Evolutionary conservation across 805 yeast species (phyloP).

Genomic region (Saturnispora hagleri): DNA sequence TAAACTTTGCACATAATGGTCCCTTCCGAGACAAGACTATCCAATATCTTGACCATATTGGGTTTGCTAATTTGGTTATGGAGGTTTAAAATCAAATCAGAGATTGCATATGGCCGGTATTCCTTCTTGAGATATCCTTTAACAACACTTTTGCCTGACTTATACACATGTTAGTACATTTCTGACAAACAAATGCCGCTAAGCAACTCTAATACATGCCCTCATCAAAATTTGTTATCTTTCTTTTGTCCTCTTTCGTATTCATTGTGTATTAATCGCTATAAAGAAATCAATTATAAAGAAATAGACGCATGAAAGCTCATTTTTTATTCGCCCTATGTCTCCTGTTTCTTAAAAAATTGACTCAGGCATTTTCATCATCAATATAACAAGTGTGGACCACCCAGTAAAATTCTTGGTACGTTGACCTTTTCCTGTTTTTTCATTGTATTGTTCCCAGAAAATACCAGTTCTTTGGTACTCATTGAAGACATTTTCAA

Average conservation of each 20-base stretch:
- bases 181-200: no score
- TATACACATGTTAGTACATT: background rate
- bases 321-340: background rate
- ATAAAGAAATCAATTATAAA: background rate
- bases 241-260: constrained; percentile 5
- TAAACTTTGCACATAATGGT: constrained; percentile 32
- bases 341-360: background rate
- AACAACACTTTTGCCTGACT: constrained; percentile 7
- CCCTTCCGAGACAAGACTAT: constrained; percentile 26
- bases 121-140: constrained; percentile 33
- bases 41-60: constrained; percentile 29
- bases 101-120: constrained; percentile 39
- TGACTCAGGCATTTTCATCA: constrained; percentile 72
- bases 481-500: constrained; percentile 55
- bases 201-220: constrained; percentile 11
- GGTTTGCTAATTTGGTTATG: constrained; percentile 33
- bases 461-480: constrained; percentile 73
- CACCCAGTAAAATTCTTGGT: constrained; percentile 91
- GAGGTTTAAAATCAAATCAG: constrained; percentile 37
- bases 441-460: constrained; percentile 85
- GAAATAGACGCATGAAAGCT: background rate
- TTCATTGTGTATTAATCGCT: background rate
- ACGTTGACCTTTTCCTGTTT: constrained; percentile 66
- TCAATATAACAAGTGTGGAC: constrained; percentile 73
- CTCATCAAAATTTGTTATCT: constrained; percentile 8